These are phyloP conservation scores for Metarhizium humberi DNA, from an alignment of 2,329 filamentous ascomycete genomes.

Conservation along the genomic window DNA sequence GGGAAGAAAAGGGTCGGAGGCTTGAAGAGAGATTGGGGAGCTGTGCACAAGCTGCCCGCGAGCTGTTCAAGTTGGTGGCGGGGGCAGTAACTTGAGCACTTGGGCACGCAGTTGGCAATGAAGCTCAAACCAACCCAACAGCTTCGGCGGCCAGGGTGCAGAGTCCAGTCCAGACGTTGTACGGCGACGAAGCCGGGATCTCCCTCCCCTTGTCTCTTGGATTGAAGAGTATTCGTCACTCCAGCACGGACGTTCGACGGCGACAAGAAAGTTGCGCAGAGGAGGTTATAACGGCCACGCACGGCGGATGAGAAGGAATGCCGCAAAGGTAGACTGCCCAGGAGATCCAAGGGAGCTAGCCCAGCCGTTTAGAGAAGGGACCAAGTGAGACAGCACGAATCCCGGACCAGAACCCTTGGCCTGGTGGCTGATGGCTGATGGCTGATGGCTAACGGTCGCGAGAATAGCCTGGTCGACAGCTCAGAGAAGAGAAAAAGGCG, in stretches of 20 bases:
- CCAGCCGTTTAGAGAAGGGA: neutral
- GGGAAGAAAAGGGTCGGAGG: neutral
- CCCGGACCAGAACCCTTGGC: neutral
- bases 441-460: neutral
- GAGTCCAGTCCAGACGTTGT: neutral
- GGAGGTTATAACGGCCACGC: neutral
- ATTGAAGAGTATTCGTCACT: neutral
- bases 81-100: neutral
- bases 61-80: neutral
- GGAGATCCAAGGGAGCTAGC: neutral
- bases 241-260: neutral
- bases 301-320: neutral
- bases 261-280: neutral
- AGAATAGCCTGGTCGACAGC: neutral
- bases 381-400: neutral
- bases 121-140: neutral
- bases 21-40: neutral
- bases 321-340: neutral
- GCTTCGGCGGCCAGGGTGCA: neutral
- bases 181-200: neutral
- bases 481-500: neutral
- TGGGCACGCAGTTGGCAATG: no score
- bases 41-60: neutral
- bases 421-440: neutral
- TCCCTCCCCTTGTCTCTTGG: neutral